Base-by-base conservation (phyloP, 805 yeast genomes). In the Nakazawaea peltata region DNA sequence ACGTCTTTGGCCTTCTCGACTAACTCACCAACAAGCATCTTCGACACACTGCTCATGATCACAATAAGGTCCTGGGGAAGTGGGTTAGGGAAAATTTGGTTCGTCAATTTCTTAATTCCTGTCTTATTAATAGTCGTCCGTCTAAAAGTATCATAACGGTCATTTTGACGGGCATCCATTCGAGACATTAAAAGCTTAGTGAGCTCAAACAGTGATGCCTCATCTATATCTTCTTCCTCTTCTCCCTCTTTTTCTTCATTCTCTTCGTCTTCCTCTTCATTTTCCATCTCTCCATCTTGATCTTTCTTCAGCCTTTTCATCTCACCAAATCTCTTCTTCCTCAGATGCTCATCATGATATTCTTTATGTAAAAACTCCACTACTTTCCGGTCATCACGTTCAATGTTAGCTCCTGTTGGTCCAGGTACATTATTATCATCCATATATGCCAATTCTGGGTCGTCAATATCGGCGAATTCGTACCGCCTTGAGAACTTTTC, bases 1-100 rank as follows among this genome's bases (percentile, higher is more conserved):
- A 83, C 74, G 34, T 75, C 81, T 42, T 79, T 67, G 0, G 95
- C 94, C 47, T 74, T 67, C 42, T 88, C 94, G 10, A 88, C 81
- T 13, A 88, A 71, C 47, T 88, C 97, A 10, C 95, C 95, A n/a
- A 87, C 70, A 52, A 84, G 79, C 46, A 85, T 82, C 52, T 88
- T 88, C 2, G 94, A 82, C 37, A 86, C 70, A 54, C 96, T 95
- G 5, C 90, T 83, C 31, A 88, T 56, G 7, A 86, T 78, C 35
- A 84, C 77, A 0, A 94, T 82, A 16, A 86, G 79, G 42, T 81
- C 82, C 39, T 73, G 83, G 2, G 90, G 78, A 9, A 87, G 76
- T 30, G 79, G 75, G 52, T 87, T 95, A 28, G 86, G 87, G 32
- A 85, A 62, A 0, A 82, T 81, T 19, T 81, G 72, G 46, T 81